Percentiles rank a stretch among this genome's conserved stretches.
phyloP scores from a whole-genome alignment of 495 filamentous ascomycete genomes.

The Talaromyces proteolyticus region DNA sequence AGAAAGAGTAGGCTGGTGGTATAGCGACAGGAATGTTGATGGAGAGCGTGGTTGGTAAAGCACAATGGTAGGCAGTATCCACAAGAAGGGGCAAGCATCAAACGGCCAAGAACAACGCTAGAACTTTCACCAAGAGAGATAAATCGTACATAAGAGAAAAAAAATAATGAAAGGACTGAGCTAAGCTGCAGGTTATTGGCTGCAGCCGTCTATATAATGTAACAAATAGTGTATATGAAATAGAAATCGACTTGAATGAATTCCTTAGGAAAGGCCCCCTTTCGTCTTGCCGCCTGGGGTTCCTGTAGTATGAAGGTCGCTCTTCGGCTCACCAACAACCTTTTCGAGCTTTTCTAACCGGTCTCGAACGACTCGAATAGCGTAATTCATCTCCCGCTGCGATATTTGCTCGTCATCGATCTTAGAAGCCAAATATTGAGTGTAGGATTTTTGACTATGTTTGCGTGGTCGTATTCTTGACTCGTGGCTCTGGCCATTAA shows the following conservation, averaged over 20 bases:
- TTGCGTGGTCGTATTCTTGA: conserved; percentile 13
- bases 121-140: not conserved
- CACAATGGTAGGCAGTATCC: not conserved
- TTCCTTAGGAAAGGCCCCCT: not conserved
- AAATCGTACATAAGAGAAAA: not conserved
- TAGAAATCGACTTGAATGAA: not conserved
- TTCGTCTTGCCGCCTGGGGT: not conserved
- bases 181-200: not conserved
- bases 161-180: not conserved
- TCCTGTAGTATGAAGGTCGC: conserved; percentile 6
- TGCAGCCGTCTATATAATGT: not conserved
- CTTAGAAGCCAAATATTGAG: conserved; percentile 33
- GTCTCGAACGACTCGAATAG: conserved; percentile 81
- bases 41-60: no score
- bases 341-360: conserved; percentile 67
- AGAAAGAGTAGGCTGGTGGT: no score
- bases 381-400: conserved; percentile 75
- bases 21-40: no score
- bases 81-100: no score
- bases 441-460: conserved; percentile 15
- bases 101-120: not conserved
- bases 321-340: conserved; percentile 56
- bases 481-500: conserved; percentile 19
- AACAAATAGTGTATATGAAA: not conserved
- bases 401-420: conserved; percentile 67